Base-by-base conservation (phyloP, 257 asterid species). In the Solanum ossicruentum region DNA sequence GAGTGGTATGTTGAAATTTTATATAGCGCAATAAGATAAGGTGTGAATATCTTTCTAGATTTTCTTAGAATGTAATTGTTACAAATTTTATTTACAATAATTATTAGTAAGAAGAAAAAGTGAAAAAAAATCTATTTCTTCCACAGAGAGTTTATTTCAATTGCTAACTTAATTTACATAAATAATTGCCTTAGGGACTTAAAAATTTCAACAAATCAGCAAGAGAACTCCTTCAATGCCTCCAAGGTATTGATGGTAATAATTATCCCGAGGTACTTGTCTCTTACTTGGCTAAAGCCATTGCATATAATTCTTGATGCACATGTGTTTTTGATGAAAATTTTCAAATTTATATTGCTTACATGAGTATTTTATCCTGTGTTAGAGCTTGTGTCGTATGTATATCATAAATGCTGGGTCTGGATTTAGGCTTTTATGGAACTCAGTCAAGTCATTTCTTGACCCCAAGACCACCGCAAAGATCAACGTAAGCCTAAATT, bases 371-470 rank as follows among this genome's bases (percentile, higher is more conserved):
- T 26, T 52, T 61, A 18, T 45, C 69, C 61, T 67, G 82, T 18
- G 81, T 73, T 88, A 97, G 99, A 93, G 97, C 51, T 90, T 97
- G 82, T 92, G 89, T 86, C 98, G 97, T 83, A 97, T 97, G 99
- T 97, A 87, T 88, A 97, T 97, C 83, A 93, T 97, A 94, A 95
- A 97, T 61, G 99, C 98, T 21, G 99, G 99, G n/a, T 93, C 98
- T 2, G 99, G 99, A 70, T 97, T 95, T 87, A 93, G 99, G 96
- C 94, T 97, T 84, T 88, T 95, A 91, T 97, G 99, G 99, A 94
- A 91, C 94, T 95, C 98, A 1, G 93, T 97, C 49, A 97, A 97
- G 90, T 92, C 98, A 28, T 97, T 97, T 88, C 98, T 97, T 78
- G 98, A 97, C 89, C 98, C 99, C 10, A 97, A 97, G 88, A 97